Percentiles rank a stretch among this genome's conserved stretches.
phyloP scores from a whole-genome alignment of 1,284 basidiomycete genomes.

The Pisolithus thermaeus region DNA sequence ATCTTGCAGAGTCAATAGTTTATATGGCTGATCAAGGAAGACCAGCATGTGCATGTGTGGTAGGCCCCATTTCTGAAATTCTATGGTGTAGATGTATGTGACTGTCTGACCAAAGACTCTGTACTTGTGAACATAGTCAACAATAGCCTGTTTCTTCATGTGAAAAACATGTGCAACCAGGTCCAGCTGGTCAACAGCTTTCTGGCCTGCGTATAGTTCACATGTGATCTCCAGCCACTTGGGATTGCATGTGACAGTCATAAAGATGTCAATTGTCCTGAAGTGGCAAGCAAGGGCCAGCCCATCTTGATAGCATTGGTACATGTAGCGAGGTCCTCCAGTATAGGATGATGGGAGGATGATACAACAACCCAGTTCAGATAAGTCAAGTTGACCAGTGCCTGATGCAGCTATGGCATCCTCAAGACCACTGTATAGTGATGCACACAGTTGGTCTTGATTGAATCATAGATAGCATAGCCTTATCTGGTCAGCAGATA shows the following conservation, averaged over 20 bases:
- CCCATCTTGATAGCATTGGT: too few relatives aligned
- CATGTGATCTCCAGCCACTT: constrained; percentile 38
- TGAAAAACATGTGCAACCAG: constrained; percentile 34
- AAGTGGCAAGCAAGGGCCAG: constrained; percentile 24
- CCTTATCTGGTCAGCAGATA: too few relatives aligned
- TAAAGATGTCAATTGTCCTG: constrained; percentile 35
- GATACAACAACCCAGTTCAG: too few relatives aligned
- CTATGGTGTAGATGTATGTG: constrained; percentile 8
- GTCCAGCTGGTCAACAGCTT: constrained; percentile 27
- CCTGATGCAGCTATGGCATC: too few relatives aligned
- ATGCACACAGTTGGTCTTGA: too few relatives aligned
- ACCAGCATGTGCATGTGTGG: constrained; percentile 44
- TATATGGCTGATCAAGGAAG: constrained; percentile 28
- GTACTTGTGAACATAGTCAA: constrained; percentile 22
- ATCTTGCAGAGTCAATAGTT: constrained; percentile 27
- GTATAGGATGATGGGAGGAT: too few relatives aligned
- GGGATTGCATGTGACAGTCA: constrained; percentile 44
- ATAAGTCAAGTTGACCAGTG: too few relatives aligned
- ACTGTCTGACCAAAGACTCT: neutral
- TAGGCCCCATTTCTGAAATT: constrained; percentile 47
- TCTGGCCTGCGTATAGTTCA: constrained; percentile 26
- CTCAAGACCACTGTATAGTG: too few relatives aligned
- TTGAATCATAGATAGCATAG: too few relatives aligned
- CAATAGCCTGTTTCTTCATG: constrained; percentile 33
- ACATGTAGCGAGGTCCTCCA: too few relatives aligned